Percentiles rank a stretch among this genome's conserved stretches.
phyloP scores from a whole-genome alignment of 2,329 filamentous ascomycete genomes.

The Colletotrichum shisoi region DNA sequence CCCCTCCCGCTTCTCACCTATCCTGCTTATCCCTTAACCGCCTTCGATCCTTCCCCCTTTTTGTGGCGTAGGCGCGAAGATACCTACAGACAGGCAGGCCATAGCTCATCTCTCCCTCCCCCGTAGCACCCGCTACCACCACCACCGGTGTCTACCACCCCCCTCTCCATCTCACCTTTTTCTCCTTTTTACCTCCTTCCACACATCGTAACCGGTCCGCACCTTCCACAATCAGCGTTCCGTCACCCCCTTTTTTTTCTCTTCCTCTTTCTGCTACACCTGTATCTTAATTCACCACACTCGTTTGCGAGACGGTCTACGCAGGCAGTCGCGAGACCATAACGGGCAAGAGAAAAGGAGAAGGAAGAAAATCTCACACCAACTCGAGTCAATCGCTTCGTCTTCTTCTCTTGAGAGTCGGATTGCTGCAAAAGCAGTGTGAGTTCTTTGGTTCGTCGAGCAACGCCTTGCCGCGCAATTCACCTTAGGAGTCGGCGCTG shows the following conservation, averaged over 20 bases:
- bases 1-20: conserved; percentile 21
- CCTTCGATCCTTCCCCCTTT: conserved; percentile 31
- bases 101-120: conserved; percentile 30
- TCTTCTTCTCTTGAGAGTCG: conserved; percentile 16
- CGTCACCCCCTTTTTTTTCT: conserved; percentile 38
- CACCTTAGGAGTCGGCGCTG: conserved; percentile 9
- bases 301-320: conserved; percentile 31
- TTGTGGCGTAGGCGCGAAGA: conserved; percentile 36
- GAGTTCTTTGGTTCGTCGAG: conserved; percentile 3
- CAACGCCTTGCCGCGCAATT: not conserved
- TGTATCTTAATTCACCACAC: conserved; percentile 32
- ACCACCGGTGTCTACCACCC: not conserved
- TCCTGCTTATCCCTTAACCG: conserved; percentile 29
- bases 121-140: conserved; percentile 3
- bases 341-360: not conserved
- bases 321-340: conserved; percentile 27
- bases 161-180: conserved; percentile 9
- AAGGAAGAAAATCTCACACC: not conserved
- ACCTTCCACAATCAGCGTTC: conserved; percentile 29
- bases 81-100: conserved; percentile 40
- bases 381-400: conserved; percentile 21
- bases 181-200: conserved; percentile 10
- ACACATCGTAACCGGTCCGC: conserved; percentile 24
- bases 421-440: conserved; percentile 4
- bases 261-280: conserved; percentile 22